phyloP scores from a whole-genome alignment of 768 basidiomycete genomes.

The Agrocybe pediades region DNA sequence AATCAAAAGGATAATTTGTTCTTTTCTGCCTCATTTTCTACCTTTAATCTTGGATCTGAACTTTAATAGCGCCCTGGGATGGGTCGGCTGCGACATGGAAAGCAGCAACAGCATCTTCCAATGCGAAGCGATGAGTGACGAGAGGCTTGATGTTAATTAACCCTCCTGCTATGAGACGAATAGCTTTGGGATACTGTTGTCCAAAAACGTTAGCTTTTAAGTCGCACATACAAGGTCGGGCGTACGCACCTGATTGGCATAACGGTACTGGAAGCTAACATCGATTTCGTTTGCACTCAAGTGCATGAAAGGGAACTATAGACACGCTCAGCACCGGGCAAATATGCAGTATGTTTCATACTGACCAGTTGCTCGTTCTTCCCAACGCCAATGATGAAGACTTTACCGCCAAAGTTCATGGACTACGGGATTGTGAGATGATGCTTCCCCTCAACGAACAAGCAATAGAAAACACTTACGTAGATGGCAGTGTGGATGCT shows the following conservation, averaged over 20 bases:
- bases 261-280: slow-evolving; percentile 68
- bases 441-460: neutral
- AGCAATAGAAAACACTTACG: slow-evolving; percentile 33
- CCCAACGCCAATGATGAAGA: slow-evolving; percentile 73
- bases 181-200: slow-evolving; percentile 79
- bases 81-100: slow-evolving; percentile 79
- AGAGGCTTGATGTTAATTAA: slow-evolving; percentile 75
- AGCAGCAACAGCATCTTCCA: slow-evolving; percentile 75
- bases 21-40: neutral
- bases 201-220: neutral
- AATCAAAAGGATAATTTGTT: neutral
- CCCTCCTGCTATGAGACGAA: slow-evolving; percentile 76
- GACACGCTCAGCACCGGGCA: neutral
- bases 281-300: slow-evolving; percentile 72
- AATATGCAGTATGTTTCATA: neutral
- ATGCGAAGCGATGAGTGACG: slow-evolving; percentile 73
- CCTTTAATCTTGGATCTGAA: slow-evolving; percentile 61
- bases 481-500: slow-evolving; percentile 62
- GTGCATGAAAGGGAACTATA: slow-evolving; percentile 70
- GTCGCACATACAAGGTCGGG: neutral
- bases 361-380: slow-evolving; percentile 60
- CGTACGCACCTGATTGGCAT: slow-evolving; percentile 55
- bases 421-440: slow-evolving; percentile 38
- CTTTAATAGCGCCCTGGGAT: slow-evolving; percentile 67
- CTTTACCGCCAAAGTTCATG: slow-evolving; percentile 64